Base-by-base conservation (phyloP, 2,329 filamentous ascomycete genomes). In the Colletotrichum musae region DNA sequence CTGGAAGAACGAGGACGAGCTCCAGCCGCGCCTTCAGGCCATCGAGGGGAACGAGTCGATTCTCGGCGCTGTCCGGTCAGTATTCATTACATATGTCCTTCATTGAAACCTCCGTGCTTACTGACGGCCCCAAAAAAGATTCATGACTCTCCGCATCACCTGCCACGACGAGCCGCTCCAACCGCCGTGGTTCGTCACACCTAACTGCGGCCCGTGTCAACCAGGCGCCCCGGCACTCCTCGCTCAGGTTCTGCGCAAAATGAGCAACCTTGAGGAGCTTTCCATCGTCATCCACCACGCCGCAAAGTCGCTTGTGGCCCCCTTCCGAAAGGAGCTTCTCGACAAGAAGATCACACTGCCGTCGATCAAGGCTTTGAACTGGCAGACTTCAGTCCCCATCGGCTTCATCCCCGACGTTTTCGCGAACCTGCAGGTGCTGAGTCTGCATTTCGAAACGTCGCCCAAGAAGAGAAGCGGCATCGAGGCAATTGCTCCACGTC, bases 1-100 rank as follows among this genome's bases (percentile, higher is more conserved):
- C 0, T 26, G 1, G 45, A 18, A 28, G 21, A 24, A 24, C 6
- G 28, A 32, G 6, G 43, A n/a, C 24, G 0, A 39, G 12, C 5
- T 50, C 1, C 7, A 18, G 4, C 4, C 10, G n/a, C 4, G 4
- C 1, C 13, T 59, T 0, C 12, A 2, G 5, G 4, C 26, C 2
- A 59, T 59, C 13, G 0, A 50, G 0, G 28, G 13, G 7, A 50
- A 18, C n/a, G 13, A 21, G 6, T 0, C 4, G 10, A 56, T 59
- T 0, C 28, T 59, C 0, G 4, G 36, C 0, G 2, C n/a, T 1
- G 43, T 59, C 21, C 45, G 32, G 57, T 59, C 1, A 13, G 43
- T 39, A 2, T 43, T 4, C 41, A 12, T 5, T 43, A 16, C 41
- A 24, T 24, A 24, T 24, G 3, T 24, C 21, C 12, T 43, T 43